Base-by-base conservation (phyloP, 2,329 filamentous ascomycete species). In the Colletotrichum spinosum region DNA sequence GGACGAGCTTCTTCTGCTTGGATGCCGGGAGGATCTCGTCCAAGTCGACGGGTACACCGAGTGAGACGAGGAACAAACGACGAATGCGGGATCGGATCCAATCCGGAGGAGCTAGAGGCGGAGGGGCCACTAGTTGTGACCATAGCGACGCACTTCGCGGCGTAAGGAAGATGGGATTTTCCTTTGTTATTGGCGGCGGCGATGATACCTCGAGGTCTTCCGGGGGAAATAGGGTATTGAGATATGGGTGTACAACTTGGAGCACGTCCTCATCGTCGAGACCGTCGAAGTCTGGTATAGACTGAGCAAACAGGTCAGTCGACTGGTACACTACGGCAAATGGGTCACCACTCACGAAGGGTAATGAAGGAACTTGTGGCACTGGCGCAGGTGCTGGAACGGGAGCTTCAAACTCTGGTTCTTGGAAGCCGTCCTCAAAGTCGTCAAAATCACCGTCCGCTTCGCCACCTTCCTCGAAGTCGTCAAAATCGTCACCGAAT, bases 71-170 rank as follows among this genome's bases (percentile, higher is more conserved):
- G 76, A 99, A 99, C 34, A 99, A 87, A 35, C 96, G 92, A 57
- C 96, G 90, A 71, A 97, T 99, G 55, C 94, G 92, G 56, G 94
- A 97, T 69, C 96, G 93, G 65, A 97, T 97, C 96, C 96, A 99
- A 78, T 99, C 96, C 1, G 96, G 95, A 6, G 96, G 96, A 73
- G 97, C 94, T 42, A 99, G 87, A 2, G 96, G 94, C 2, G 96
- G 96, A 17, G 96, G 95, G 2, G 95, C 95, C 37, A 97, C 93
- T 5, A 99, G 88, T 80, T 99, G 96, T 45, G 94, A 94, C 96
- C 96, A 99, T 39, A 99, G 84, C 0, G 96, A 97, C 60, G 92
- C 90, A 67, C 92, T 97, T 64, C 94, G 89, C 56, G 94, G 91
- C 45, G 93, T 97, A 59, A 93, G 88, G 78, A 97, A 96, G 55